Conservation (phyloP, 2,329 filamentous ascomycete species). For the Colletotrichum lini region DNA sequence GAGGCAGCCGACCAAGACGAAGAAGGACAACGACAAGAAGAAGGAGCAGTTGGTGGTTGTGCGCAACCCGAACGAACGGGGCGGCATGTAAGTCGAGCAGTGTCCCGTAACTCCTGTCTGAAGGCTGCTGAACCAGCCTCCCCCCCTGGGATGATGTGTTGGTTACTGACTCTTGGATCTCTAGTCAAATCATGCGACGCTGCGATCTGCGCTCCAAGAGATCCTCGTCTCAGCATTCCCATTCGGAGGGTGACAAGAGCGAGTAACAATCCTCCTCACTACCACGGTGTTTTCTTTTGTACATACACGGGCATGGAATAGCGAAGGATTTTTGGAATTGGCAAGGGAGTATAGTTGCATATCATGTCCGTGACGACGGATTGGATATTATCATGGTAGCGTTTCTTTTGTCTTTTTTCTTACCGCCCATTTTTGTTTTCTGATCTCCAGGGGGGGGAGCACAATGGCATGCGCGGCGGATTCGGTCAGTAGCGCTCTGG, state of each 20-base stretch:
- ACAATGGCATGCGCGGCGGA: slow-evolving; percentile 1
- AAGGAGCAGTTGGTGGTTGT: slow-evolving; percentile 42
- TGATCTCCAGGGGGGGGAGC: background rate
- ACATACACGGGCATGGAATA: slow-evolving; percentile 9
- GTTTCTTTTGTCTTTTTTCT: slow-evolving; percentile 24
- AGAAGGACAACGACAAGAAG: slow-evolving; percentile 42
- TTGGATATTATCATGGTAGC: background rate
- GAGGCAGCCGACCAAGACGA: slow-evolving; percentile 31
- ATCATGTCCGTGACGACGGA: background rate
- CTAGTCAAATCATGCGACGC: slow-evolving; percentile 41
- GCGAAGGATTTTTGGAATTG: background rate
- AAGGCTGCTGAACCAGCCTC: no score
- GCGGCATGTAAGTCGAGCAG: slow-evolving; percentile 37
- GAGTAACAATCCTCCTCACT: slow-evolving; percentile 4
- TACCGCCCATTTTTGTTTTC: background rate
- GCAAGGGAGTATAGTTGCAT: background rate
- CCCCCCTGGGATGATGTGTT: background rate
- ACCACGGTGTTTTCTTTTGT: background rate
- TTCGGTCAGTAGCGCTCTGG: slow-evolving; percentile 1
- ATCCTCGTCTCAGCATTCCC: slow-evolving; percentile 31
- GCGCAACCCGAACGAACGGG: slow-evolving; percentile 41
- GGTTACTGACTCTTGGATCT: slow-evolving; percentile 19
- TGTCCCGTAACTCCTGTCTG: no score
- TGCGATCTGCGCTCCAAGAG: slow-evolving; percentile 39
- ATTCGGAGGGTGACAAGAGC: slow-evolving; percentile 39